A percentile compares a stretch with the other conserved stretches of the same genome.
Conservation (phyloP, 1,139 yeast species). For the Yamadazyma kanchanaburiensis region DNA sequence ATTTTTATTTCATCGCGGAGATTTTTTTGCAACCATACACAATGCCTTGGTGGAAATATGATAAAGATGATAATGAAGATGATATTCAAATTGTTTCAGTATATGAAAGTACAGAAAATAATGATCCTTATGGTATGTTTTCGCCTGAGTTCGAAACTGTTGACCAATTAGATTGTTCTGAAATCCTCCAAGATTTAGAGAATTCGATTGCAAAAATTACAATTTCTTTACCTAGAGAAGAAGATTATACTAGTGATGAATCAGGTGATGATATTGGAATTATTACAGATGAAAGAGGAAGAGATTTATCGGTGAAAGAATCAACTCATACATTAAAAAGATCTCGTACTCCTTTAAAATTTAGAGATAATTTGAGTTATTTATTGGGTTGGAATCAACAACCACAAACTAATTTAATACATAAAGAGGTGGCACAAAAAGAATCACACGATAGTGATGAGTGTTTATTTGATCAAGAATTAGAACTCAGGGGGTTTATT, state of each 20-base stretch:
- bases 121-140: conserved; percentile 10
- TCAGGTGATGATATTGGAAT: not conserved
- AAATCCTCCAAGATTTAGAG: conserved; percentile 10
- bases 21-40: conserved; percentile 12
- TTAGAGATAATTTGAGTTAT: conserved; percentile 17
- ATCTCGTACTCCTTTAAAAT: conserved; percentile 17
- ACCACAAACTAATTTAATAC: not conserved
- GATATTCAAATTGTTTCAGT: conserved; percentile 1
- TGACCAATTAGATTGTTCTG: conserved; percentile 6
- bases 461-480: no score
- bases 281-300: conserved; percentile 8
- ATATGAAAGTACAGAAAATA: not conserved
- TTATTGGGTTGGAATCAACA: conserved; percentile 12
- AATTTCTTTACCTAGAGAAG: no score
- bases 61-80: not conserved
- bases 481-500: no score
- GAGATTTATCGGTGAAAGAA: conserved; percentile 6
- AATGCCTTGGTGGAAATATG: conserved; percentile 8
- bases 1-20: no score
- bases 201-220: no score
- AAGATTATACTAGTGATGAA: no score
- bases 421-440: not conserved
- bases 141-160: conserved; percentile 5
- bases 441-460: conserved; percentile 1
- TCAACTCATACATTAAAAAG: not conserved